These are phyloP conservation scores for Calvatia gigantea DNA, from an alignment of 768 basidiomycete species.

Conservation along the genomic window DNA sequence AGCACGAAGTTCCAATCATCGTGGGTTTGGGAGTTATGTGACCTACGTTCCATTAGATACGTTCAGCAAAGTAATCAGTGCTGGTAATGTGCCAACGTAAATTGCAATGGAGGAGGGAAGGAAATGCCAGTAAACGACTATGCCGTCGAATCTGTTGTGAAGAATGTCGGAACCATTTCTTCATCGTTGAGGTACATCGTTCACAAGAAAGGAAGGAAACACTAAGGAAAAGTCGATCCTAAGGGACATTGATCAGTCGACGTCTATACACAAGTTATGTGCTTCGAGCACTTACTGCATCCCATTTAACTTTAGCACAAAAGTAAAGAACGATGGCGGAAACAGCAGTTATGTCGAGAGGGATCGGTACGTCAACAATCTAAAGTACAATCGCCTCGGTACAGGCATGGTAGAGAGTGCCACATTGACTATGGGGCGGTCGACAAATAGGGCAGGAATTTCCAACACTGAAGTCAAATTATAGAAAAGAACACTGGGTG, in stretches of 20 bases:
- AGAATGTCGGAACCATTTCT: slow-evolving; percentile 72
- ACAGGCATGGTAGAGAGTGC: slow-evolving; percentile 50
- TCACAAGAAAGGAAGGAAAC: slow-evolving; percentile 54
- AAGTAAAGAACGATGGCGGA: slow-evolving; percentile 60
- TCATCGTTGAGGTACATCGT: slow-evolving; percentile 62
- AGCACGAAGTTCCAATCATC: slow-evolving; percentile 67
- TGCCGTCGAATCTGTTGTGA: slow-evolving; percentile 57
- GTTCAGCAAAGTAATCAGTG: neutral
- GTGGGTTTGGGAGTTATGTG: slow-evolving; percentile 51
- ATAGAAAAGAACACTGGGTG: slow-evolving; percentile 46
- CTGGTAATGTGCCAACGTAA: slow-evolving; percentile 23
- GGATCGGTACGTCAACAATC: slow-evolving; percentile 58
- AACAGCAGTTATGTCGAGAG: slow-evolving; percentile 35
- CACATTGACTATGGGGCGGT: slow-evolving; percentile 60
- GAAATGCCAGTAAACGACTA: slow-evolving; percentile 53
- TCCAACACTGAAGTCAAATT: slow-evolving; percentile 61
- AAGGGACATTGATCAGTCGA: neutral
- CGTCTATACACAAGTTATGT: neutral
- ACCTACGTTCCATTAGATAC: slow-evolving; percentile 10
- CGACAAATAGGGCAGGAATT: slow-evolving; percentile 55
- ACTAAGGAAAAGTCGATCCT: slow-evolving; percentile 57
- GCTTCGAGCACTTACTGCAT: slow-evolving; percentile 24
- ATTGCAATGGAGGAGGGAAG: slow-evolving; percentile 26
- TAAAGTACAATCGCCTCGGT: slow-evolving; percentile 47
- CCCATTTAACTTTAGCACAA: slow-evolving; percentile 51